Percentiles rank a stretch among this genome's conserved stretches.
Evolutionary conservation across 495 filamentous ascomycete genomes (phyloP).

Genomic region (Aspergillus ostianus): DNA sequence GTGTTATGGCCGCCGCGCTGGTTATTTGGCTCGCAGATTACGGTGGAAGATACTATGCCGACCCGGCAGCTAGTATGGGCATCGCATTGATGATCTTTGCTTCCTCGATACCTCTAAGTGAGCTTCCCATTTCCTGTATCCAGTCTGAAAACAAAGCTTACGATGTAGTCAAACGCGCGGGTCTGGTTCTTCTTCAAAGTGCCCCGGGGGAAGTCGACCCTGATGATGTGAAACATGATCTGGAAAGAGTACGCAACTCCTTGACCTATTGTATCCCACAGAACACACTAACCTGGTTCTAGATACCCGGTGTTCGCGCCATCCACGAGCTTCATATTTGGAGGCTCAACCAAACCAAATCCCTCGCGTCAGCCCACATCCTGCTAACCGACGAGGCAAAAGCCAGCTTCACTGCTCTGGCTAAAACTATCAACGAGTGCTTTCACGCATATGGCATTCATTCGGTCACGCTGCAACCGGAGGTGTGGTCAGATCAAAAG

Average conservation of each 20-base stretch:
- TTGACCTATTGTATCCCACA: background rate
- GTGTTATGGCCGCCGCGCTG: slow-evolving; percentile 41
- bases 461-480: slow-evolving; percentile 46
- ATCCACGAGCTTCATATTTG: slow-evolving; percentile 50
- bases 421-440: slow-evolving; percentile 41
- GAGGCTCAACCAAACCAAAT: slow-evolving; percentile 44
- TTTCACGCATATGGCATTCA: slow-evolving; percentile 49
- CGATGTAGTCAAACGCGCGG: slow-evolving; percentile 30
- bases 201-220: slow-evolving; percentile 72
- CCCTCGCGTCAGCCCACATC: slow-evolving; percentile 44
- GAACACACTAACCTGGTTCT: background rate
- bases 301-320: slow-evolving; percentile 37
- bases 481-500: slow-evolving; percentile 26
- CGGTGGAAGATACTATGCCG: slow-evolving; percentile 41
- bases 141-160: slow-evolving; percentile 20
- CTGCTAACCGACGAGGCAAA: slow-evolving; percentile 27
- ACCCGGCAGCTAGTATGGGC: slow-evolving; percentile 44
- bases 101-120: slow-evolving; percentile 39
- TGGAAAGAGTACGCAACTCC: slow-evolving; percentile 27
- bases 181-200: slow-evolving; percentile 71
- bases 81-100: slow-evolving; percentile 47
- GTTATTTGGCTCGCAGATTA: slow-evolving; percentile 43
- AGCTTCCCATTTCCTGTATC: background rate
- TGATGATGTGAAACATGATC: slow-evolving; percentile 72
- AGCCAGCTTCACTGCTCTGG: slow-evolving; percentile 31